Percentiles rank a stretch among this genome's conserved stretches.
phyloP scores from a whole-genome alignment of 176 grass and related monocot genomes.

The Avena insularis region DNA sequence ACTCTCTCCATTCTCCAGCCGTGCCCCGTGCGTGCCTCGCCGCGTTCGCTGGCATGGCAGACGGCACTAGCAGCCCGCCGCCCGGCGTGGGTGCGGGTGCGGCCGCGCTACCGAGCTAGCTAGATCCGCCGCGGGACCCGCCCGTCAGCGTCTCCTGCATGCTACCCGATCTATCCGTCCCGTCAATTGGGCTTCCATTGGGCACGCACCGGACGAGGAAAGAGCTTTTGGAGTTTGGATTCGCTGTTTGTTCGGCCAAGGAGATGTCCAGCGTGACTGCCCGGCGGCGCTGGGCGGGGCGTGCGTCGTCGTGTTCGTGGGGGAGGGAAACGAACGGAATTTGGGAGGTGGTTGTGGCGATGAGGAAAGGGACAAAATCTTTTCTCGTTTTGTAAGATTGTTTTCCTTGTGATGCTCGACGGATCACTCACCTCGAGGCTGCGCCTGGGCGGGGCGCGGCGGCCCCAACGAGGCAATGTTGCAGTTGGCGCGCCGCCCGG shows the following conservation, averaged over 20 bases:
- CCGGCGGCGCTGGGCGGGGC: no score
- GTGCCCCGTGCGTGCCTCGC: neutral
- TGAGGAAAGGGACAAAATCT: neutral
- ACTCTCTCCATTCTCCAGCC: neutral
- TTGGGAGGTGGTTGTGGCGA: neutral
- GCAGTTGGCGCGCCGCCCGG: constrained; percentile 94
- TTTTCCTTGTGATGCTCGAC: neutral
- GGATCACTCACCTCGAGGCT: constrained; percentile 55
- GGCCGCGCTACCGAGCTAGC: neutral
- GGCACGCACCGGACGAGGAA: neutral
- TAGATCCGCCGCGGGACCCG: neutral
- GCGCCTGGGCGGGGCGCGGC: constrained; percentile 53
- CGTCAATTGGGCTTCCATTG: neutral
- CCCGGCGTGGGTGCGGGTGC: neutral
- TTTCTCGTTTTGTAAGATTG: neutral
- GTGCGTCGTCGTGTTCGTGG: neutral
- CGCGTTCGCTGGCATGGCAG: neutral
- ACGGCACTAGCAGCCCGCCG: neutral
- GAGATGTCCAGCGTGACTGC: neutral
- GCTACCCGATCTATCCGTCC: no score
- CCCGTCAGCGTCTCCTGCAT: constrained; percentile 4
- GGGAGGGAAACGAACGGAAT: no score
- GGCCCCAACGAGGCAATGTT: constrained; percentile 92
- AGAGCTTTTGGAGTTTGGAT: neutral
- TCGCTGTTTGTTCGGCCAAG: neutral